Conservation (phyloP, 129 eudicot genomes). For the Escallonia herrerae region DNA sequence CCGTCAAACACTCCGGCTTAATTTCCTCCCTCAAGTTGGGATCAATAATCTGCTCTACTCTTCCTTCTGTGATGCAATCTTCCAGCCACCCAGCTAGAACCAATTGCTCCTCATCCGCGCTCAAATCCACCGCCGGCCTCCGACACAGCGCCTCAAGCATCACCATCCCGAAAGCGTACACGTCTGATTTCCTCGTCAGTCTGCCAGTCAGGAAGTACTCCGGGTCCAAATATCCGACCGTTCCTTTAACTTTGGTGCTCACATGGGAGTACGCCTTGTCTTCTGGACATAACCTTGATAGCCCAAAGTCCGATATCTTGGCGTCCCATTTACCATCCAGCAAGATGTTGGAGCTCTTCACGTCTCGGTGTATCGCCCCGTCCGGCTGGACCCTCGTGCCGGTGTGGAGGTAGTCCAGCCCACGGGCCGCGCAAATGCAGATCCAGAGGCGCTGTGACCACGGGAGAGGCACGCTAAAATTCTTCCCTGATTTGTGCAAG, state of each 20-base stretch:
- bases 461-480: conserved; percentile 10
- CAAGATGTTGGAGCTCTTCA: conserved; percentile 41
- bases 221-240: conserved; percentile 51
- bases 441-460: conserved; percentile 37
- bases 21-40: conserved; percentile 21
- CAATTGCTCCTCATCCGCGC: conserved; percentile 29
- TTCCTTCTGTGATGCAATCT: conserved; percentile 25
- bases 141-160: conserved; percentile 50
- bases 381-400: conserved; percentile 13
- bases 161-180: conserved; percentile 47
- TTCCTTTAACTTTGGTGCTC: conserved; percentile 44
- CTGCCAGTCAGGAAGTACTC: conserved; percentile 30
- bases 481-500: conserved; percentile 13
- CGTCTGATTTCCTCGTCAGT: conserved; percentile 48
- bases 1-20: conserved; percentile 25
- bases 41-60: conserved; percentile 27
- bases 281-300: conserved; percentile 29
- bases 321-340: conserved; percentile 34
- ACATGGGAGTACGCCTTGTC: conserved; percentile 24
- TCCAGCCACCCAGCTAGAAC: conserved; percentile 38
- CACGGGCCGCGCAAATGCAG: conserved; percentile 36
- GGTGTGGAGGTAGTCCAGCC: conserved; percentile 34
- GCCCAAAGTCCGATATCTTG: conserved; percentile 50
- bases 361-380: conserved; percentile 42
- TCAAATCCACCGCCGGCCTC: conserved; percentile 44